Conservation (phyloP, 2,329 filamentous ascomycete species). For the Didymellaceae sp. region DNA sequence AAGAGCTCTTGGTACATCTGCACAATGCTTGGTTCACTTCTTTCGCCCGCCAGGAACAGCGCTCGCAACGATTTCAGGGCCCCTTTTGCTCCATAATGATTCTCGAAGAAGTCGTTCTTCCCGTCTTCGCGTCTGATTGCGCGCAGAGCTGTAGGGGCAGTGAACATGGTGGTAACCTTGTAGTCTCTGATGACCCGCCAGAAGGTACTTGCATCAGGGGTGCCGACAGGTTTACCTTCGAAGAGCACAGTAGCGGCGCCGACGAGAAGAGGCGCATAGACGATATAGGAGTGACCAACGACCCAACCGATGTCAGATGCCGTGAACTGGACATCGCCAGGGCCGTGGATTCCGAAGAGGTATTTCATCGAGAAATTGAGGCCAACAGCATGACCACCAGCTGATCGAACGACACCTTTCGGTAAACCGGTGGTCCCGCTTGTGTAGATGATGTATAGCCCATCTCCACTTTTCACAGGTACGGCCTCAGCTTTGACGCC, state of each 20-base stretch:
- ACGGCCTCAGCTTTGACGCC: conserved; percentile 76
- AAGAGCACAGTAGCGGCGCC: conserved; percentile 88
- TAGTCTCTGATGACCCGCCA: conserved; percentile 88
- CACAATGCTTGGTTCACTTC: conserved; percentile 86
- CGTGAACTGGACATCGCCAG: conserved; percentile 81
- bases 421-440: conserved; percentile 81
- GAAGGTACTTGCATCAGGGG: conserved; percentile 84
- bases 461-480: conserved; percentile 77
- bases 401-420: conserved; percentile 83
- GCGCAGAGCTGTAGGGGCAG: conserved; percentile 84
- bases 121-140: conserved; percentile 89
- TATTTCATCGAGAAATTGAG: conserved; percentile 82
- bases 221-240: conserved; percentile 93
- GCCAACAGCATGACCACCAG: conserved; percentile 86
- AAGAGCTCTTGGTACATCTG: conserved; percentile 80
- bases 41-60: conserved; percentile 86
- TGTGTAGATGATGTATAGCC: conserved; percentile 90
- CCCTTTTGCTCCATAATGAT: conserved; percentile 66
- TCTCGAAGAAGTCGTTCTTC: conserved; percentile 69
- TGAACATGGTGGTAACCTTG: conserved; percentile 79
- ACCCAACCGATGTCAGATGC: conserved; percentile 94
- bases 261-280: conserved; percentile 84
- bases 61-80: conserved; percentile 75
- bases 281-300: conserved; percentile 76
- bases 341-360: conserved; percentile 80